Percentiles rank a stretch among this genome's conserved stretches.
Evolutionary conservation across 1,139 yeast genomes (phyloP).

Genomic region (Suhomyces choctaworum): DNA sequence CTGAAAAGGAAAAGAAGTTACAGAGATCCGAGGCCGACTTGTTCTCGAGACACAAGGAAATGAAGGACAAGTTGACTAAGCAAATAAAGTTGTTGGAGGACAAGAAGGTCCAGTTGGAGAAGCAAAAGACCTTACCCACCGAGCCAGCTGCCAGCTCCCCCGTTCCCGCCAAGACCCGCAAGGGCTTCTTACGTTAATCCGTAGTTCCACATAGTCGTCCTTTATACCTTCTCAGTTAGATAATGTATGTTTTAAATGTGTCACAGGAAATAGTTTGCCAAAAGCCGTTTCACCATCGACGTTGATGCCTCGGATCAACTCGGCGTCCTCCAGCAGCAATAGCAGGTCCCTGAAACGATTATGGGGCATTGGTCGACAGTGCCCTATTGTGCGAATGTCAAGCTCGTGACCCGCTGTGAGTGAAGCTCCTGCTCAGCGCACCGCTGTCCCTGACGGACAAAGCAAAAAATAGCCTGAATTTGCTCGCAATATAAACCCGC

Average conservation of each 20-base stretch:
- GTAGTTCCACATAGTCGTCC: background rate
- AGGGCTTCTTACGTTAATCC: constrained; percentile 59
- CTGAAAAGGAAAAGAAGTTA: constrained; percentile 95
- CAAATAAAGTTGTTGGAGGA: constrained; percentile 90
- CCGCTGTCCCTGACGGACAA: constrained; percentile 1
- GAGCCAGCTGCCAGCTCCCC: constrained; percentile 39
- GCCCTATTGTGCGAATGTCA: constrained; percentile 1
- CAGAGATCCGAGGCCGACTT: constrained; percentile 97
- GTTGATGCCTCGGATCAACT: too few relatives aligned
- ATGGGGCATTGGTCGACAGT: background rate
- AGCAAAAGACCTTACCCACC: constrained; percentile 49
- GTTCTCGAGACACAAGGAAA: constrained; percentile 92
- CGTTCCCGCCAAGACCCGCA: constrained; percentile 53
- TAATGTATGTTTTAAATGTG: constrained; percentile 5
- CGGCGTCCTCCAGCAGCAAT: background rate
- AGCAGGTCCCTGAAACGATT: background rate
- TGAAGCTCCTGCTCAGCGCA: constrained; percentile 5
- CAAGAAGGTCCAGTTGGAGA: constrained; percentile 81
- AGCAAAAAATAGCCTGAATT: constrained; percentile 5
- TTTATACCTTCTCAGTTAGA: background rate
- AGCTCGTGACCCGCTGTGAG: constrained; percentile 8
- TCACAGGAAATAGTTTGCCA: background rate
- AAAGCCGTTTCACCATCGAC: background rate
- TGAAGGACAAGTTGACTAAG: constrained; percentile 89
- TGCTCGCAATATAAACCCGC: constrained; percentile 2